Conservation (phyloP, 495 filamentous ascomycete genomes). For the Penicillium taxi region DNA sequence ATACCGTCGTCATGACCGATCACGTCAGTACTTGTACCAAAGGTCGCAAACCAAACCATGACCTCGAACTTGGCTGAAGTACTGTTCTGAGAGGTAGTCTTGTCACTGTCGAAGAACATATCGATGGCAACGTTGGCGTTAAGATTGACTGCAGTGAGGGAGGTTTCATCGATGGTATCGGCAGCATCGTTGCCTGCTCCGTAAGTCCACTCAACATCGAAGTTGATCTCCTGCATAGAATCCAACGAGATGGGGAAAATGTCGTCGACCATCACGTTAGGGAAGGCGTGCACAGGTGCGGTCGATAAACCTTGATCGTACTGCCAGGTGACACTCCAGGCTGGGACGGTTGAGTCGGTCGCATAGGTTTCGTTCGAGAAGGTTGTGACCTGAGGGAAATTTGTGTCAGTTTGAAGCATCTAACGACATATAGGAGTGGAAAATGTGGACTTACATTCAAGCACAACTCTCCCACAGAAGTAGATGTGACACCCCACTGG, state of each 20-base stretch:
- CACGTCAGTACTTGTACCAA: conserved; percentile 18
- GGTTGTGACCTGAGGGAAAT: conserved; percentile 22
- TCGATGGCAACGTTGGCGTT: conserved; percentile 39
- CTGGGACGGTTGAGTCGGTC: conserved; percentile 23
- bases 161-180: neutral
- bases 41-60: conserved; percentile 37
- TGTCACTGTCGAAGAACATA: conserved; percentile 37
- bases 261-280: conserved; percentile 26
- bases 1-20: conserved; percentile 14
- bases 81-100: conserved; percentile 18
- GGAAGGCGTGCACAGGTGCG: conserved; percentile 32
- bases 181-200: conserved; percentile 22
- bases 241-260: conserved; percentile 18
- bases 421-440: neutral
- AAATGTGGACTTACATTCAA: conserved; percentile 20
- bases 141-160: conserved; percentile 13
- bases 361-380: conserved; percentile 29
- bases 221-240: conserved; percentile 13
- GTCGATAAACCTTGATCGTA: conserved; percentile 16
- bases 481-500: conserved; percentile 21
- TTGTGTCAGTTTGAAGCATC: conserved; percentile 1
- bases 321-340: conserved; percentile 32
- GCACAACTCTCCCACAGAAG: conserved; percentile 13
- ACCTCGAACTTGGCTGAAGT: conserved; percentile 32
- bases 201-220: conserved; percentile 32